These are phyloP conservation scores for Kentomonas sorsogonicus DNA, from an alignment of 208 protist species.

Conservation along the genomic window DNA sequence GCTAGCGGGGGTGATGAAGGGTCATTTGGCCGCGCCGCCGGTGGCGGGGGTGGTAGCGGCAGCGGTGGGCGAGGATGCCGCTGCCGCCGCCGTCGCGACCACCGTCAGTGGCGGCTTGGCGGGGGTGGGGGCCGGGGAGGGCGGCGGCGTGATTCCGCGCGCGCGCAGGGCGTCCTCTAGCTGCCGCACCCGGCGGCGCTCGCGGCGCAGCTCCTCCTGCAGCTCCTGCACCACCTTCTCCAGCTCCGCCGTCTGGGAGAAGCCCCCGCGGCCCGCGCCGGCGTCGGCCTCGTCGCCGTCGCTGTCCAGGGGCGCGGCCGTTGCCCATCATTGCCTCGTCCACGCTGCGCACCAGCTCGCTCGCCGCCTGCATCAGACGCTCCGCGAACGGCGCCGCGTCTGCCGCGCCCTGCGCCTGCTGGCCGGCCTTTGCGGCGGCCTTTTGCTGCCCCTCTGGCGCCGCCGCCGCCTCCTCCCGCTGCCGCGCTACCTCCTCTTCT, in stretches of 20 bases:
- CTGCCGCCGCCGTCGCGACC: neutral
- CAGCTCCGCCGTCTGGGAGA: constrained; percentile 21
- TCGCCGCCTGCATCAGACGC: constrained; percentile 33
- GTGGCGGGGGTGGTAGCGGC: neutral
- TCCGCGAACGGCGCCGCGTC: constrained; percentile 23
- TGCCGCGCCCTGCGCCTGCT: constrained; percentile 4
- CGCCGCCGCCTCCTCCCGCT: neutral
- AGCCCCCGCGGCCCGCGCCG: constrained; percentile 1
- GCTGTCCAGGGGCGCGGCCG: constrained; percentile 14
- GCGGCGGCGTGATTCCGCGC: constrained; percentile 25
- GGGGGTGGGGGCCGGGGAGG: constrained; percentile 5
- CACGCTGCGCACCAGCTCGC: constrained; percentile 31
- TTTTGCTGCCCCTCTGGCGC: neutral
- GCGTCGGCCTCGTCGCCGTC: constrained; percentile 19
- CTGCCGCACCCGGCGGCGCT: constrained; percentile 22
- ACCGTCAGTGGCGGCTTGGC: no score
- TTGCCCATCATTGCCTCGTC: constrained; percentile 33
- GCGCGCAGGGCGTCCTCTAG: constrained; percentile 21
- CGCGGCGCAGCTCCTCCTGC: constrained; percentile 44
- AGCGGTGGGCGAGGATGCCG: neutral
- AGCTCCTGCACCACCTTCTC: constrained; percentile 55
- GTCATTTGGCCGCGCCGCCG: neutral
- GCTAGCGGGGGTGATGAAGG: neutral
- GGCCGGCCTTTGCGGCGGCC: neutral
- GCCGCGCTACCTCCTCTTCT: constrained; percentile 1